Evolutionary conservation across 495 filamentous ascomycete species (phyloP).

Genomic region (Podospora didyma): DNA sequence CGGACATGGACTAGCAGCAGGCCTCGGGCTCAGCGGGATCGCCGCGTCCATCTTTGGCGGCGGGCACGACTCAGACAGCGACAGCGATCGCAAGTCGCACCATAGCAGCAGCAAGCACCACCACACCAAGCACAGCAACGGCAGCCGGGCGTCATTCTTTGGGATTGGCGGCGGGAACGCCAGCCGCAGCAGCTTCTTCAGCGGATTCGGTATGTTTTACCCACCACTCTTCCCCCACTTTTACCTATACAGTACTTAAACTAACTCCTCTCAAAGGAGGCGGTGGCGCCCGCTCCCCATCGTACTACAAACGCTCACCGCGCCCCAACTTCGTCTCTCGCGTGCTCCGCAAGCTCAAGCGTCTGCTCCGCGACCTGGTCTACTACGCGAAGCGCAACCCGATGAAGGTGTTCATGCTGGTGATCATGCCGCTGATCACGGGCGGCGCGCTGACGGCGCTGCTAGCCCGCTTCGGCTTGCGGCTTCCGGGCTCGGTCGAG

Average conservation of each 20-base stretch:
- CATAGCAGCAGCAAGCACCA: constrained; percentile 12
- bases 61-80: background rate
- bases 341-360: constrained; percentile 64
- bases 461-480: constrained; percentile 69
- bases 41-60: constrained; percentile 35
- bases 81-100: background rate
- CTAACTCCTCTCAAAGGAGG: background rate
- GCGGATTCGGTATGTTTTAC: constrained; percentile 46
- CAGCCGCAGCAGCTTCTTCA: constrained; percentile 40
- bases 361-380: constrained; percentile 67
- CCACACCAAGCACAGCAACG: constrained; percentile 15
- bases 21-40: constrained; percentile 11
- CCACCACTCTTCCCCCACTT: constrained; percentile 52
- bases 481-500: constrained; percentile 58
- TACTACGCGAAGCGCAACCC: constrained; percentile 76
- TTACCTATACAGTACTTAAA: constrained; percentile 47
- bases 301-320: constrained; percentile 69
- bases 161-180: constrained; percentile 24
- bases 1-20: constrained; percentile 11
- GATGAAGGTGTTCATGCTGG: constrained; percentile 76
- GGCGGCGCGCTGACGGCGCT: constrained; percentile 73
- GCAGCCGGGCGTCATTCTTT: constrained; percentile 8
- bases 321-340: constrained; percentile 71
- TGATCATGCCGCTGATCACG: constrained; percentile 78
- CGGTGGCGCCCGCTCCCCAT: constrained; percentile 40